A percentile compares a stretch with the other conserved stretches of the same genome.
phyloP scores from a whole-genome alignment of 768 basidiomycete species.

The Mycena olivaceomarginata region DNA sequence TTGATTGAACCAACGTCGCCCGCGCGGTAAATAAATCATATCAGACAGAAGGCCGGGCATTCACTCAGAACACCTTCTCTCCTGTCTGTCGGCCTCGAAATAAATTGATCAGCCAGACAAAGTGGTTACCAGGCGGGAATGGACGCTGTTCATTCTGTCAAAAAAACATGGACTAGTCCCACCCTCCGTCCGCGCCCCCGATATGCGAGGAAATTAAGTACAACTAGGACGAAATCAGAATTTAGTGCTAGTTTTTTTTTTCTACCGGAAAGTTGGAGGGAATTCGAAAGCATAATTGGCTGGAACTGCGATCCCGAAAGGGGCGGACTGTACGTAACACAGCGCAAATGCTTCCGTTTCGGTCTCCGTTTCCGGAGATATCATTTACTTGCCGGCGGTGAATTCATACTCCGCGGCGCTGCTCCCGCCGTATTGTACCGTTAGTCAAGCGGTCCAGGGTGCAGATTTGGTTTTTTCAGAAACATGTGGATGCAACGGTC shows the following conservation, averaged over 20 bases:
- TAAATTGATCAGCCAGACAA: constrained; percentile 12
- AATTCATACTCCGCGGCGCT: constrained; percentile 38
- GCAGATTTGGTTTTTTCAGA: neutral
- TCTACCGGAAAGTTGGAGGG: constrained; percentile 31
- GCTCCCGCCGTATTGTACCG: neutral
- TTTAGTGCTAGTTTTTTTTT: constrained; percentile 32
- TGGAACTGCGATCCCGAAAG: constrained; percentile 28
- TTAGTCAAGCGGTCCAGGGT: neutral
- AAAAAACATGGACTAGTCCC: constrained; percentile 26
- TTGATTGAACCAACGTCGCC: constrained; percentile 24
- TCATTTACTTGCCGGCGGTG: constrained; percentile 26
- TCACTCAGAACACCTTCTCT: constrained; percentile 18
- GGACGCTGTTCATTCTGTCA: constrained; percentile 39
- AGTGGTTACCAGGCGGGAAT: constrained; percentile 24
- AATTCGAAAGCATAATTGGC: constrained; percentile 39
- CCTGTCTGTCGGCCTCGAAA: constrained; percentile 26
- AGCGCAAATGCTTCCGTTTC: constrained; percentile 12
- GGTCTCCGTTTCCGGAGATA: constrained; percentile 36
- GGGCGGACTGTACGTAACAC: constrained; percentile 34
- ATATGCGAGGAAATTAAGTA: constrained; percentile 43
- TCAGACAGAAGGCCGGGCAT: constrained; percentile 32
- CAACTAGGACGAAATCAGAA: constrained; percentile 27
- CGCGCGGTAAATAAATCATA: constrained; percentile 33
- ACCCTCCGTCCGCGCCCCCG: constrained; percentile 36
- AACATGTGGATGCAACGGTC: constrained; percentile 25